Conservation (phyloP, 2,329 filamentous ascomycete species). For the Fusarium sp. region DNA sequence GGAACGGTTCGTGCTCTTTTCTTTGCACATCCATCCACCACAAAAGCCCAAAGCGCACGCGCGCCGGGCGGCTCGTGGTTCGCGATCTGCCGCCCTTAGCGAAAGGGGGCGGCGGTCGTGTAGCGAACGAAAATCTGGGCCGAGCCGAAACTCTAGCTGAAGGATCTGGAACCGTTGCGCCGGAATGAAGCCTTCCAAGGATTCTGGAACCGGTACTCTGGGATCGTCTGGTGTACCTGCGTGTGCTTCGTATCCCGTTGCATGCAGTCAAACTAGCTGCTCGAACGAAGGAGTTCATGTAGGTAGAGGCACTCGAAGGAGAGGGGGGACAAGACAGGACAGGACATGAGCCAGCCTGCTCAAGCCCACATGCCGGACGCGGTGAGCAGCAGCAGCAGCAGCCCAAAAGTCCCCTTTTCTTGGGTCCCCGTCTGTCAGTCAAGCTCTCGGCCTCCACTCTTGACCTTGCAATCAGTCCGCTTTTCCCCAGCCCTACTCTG, state of each 20-base stretch:
- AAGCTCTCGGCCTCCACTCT: slow-evolving; percentile 27
- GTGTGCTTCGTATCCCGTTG: not conserved
- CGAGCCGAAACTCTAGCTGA: slow-evolving; percentile 1
- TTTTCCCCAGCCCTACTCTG: slow-evolving; percentile 34
- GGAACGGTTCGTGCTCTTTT: not conserved
- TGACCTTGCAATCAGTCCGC: slow-evolving; percentile 17
- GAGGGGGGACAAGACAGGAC: not conserved
- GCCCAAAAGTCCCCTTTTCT: slow-evolving; percentile 9
- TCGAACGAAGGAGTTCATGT: not conserved
- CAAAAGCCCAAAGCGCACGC: not conserved
- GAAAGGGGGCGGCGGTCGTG: not conserved
- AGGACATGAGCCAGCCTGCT: not conserved
- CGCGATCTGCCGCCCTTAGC: slow-evolving; percentile 11
- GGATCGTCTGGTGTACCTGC: slow-evolving; percentile 1
- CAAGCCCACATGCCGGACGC: not conserved
- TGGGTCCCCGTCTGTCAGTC: slow-evolving; percentile 1
- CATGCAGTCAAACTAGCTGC: not conserved
- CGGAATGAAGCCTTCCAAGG: not conserved
- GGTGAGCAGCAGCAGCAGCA: not conserved
- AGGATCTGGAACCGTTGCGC: not conserved
- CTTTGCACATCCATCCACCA: not conserved
- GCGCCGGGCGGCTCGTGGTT: slow-evolving; percentile 12
- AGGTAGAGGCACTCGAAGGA: not conserved
- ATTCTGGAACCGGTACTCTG: not conserved
- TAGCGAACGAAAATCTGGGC: not conserved